Conservation (phyloP, 2,329 filamentous ascomycete species). For the Colletotrichum sp. region DNA sequence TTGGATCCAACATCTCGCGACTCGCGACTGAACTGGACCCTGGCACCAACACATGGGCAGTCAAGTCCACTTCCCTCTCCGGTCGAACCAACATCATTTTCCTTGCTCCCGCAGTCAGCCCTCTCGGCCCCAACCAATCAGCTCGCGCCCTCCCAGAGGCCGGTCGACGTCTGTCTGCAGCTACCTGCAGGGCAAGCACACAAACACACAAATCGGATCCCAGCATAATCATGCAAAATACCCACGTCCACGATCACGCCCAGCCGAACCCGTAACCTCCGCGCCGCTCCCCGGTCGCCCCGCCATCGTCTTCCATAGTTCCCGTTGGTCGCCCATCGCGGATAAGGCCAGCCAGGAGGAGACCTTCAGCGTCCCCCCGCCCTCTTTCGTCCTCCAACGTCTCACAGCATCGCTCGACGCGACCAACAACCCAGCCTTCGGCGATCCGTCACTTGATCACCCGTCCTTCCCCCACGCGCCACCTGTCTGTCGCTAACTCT, state of each 20-base stretch:
- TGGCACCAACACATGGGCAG: not conserved
- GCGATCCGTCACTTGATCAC: not conserved
- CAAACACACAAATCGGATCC: slow-evolving; percentile 6
- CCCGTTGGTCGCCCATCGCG: not conserved
- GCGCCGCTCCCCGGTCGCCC: not conserved
- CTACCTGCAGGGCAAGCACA: slow-evolving; percentile 10
- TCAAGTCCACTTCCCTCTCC: not conserved
- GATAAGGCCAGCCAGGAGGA: not conserved
- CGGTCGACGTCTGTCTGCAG: not conserved
- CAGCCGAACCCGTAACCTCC: not conserved
- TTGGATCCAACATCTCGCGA: not conserved
- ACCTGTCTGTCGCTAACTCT: not conserved
- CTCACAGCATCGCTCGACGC: not conserved
- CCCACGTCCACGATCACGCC: not conserved
- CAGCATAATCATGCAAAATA: slow-evolving; percentile 1
- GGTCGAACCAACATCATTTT: not conserved
- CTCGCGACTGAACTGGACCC: not conserved
- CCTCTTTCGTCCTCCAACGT: not conserved
- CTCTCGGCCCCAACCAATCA: slow-evolving; percentile 4
- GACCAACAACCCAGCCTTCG: not conserved
- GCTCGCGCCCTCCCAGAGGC: not conserved
- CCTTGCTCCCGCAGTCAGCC: not conserved
- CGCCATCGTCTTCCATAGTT: not conserved
- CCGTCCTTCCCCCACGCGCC: not conserved
- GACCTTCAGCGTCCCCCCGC: not conserved